A percentile compares a stretch with the other conserved stretches of the same genome.
These are phyloP conservation scores for Podospora fimiseda DNA, from an alignment of 495 filamentous ascomycete genomes.

Conservation along the genomic window DNA sequence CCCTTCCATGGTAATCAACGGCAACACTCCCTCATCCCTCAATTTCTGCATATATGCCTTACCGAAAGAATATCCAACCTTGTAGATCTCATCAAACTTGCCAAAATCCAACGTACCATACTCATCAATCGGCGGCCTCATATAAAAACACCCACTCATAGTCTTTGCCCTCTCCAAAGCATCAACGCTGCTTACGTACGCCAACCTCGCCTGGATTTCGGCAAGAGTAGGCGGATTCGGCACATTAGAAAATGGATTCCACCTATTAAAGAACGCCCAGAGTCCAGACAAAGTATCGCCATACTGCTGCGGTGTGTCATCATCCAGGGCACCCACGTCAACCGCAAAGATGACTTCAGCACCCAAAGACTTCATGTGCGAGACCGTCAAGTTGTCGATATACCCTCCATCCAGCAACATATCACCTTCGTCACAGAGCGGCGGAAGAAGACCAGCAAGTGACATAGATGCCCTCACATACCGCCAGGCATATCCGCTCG, in stretches of 20 bases:
- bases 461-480: slow-evolving; percentile 97
- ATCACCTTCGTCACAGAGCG: slow-evolving; percentile 91
- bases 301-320: slow-evolving; percentile 82
- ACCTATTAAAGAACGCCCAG: slow-evolving; percentile 89
- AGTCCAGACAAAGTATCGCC: slow-evolving; percentile 92
- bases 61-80: slow-evolving; percentile 80
- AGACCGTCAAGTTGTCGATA: slow-evolving; percentile 92
- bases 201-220: slow-evolving; percentile 90
- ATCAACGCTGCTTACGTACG: slow-evolving; percentile 89
- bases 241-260: slow-evolving; percentile 85
- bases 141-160: slow-evolving; percentile 82
- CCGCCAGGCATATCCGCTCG: slow-evolving; percentile 90
- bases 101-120: slow-evolving; percentile 95
- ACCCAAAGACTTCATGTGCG: slow-evolving; percentile 92
- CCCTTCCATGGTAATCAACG: slow-evolving; percentile 50
- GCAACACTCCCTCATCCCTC: slow-evolving; percentile 67
- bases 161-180: slow-evolving; percentile 89
- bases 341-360: slow-evolving; percentile 92
- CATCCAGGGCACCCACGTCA: slow-evolving; percentile 87
- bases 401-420: slow-evolving; percentile 97
- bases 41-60: slow-evolving; percentile 68
- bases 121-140: slow-evolving; percentile 88
- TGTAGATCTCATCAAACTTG: slow-evolving; percentile 95
- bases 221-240: slow-evolving; percentile 92
- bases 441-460: slow-evolving; percentile 83